Percentiles rank a stretch among this genome's conserved stretches.
phyloP scores from a whole-genome alignment of 1,139 yeast species.

The Yamadazyma kanchanaburiensis region DNA sequence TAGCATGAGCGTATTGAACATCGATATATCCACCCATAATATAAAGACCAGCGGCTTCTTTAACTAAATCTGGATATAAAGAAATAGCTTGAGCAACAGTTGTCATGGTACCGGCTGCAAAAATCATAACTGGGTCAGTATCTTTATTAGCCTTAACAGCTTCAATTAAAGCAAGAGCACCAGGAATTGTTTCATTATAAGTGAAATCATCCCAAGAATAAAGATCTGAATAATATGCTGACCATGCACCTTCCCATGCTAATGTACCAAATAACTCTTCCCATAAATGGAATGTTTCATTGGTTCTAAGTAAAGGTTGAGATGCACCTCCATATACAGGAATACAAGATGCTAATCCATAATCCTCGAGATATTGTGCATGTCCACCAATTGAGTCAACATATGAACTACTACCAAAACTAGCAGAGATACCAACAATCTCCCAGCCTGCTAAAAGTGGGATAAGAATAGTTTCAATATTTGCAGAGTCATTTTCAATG shows the following conservation, averaged over 20 bases:
- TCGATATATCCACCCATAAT: slow-evolving; percentile 44
- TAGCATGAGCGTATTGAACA: slow-evolving; percentile 31
- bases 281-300: slow-evolving; percentile 36
- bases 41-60: slow-evolving; percentile 36
- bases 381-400: slow-evolving; percentile 34
- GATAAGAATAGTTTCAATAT: slow-evolving; percentile 27
- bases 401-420: slow-evolving; percentile 33
- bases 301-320: slow-evolving; percentile 32
- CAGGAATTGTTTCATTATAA: slow-evolving; percentile 23
- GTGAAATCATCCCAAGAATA: slow-evolving; percentile 27
- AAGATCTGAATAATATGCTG: slow-evolving; percentile 22
- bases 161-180: slow-evolving; percentile 34
- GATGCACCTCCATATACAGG: slow-evolving; percentile 37
- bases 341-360: slow-evolving; percentile 32
- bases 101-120: slow-evolving; percentile 39
- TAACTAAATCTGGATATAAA: slow-evolving; percentile 31
- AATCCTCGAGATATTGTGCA: slow-evolving; percentile 20
- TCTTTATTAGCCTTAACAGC: slow-evolving; percentile 28
- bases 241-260: slow-evolving; percentile 42
- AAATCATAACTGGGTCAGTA: slow-evolving; percentile 31
- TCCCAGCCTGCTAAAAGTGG: slow-evolving; percentile 38
- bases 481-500: slow-evolving; percentile 37
- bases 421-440: slow-evolving; percentile 33
- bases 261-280: slow-evolving; percentile 32
- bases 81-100: slow-evolving; percentile 41